Evolutionary conservation across 805 yeast species (phyloP), one percentile per base, ranked within the genome.

Genomic region (Nakazawaea populi): DNA sequence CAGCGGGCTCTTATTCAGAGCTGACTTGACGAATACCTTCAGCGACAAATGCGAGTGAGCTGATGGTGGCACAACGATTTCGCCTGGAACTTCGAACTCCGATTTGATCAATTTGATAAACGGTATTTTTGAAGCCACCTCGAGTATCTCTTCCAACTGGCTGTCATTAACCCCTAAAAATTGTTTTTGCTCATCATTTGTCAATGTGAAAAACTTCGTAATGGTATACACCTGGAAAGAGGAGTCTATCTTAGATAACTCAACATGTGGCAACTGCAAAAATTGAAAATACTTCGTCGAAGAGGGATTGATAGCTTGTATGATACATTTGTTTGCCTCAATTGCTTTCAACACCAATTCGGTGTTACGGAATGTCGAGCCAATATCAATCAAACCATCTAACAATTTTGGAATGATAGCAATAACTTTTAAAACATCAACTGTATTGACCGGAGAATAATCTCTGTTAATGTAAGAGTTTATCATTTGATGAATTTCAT

Each of bases 21-120:
- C 83, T 2, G 96, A 87, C 58, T 84, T 82, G 39, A 89, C 80
- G 42, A 88, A 66, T 52, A 87, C 85, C 66, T 91, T 89, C 28
- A 94, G 56, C 32, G 81, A 82, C 53, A 95, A 71, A 66, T 89
- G 91, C 7, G 89, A 82, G 46, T 78, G 77, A 1, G 97, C 80
- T 29, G 77, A 75, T 30, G 96, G 85, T 0, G 90, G 80, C 31
- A 87, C 82, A 32, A 71, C 71, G 12, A 68, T 63, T 71, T 91
- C 97, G 35, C 98, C 98, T 4, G 96, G 92, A 42, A 92, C 96
- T 55, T 77, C 76, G 69, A 89, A 89, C 52, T 79, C 80, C 42
- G 95, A 84, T 47, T 78, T 79, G 31, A 90, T 56, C 12, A 90
- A 70, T 59, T 85, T 80, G 46, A 91, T 66, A 44, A 73, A 67